Base-by-base conservation (phyloP, 352 stramenopile species). In the Achlya hypogyna region DNA sequence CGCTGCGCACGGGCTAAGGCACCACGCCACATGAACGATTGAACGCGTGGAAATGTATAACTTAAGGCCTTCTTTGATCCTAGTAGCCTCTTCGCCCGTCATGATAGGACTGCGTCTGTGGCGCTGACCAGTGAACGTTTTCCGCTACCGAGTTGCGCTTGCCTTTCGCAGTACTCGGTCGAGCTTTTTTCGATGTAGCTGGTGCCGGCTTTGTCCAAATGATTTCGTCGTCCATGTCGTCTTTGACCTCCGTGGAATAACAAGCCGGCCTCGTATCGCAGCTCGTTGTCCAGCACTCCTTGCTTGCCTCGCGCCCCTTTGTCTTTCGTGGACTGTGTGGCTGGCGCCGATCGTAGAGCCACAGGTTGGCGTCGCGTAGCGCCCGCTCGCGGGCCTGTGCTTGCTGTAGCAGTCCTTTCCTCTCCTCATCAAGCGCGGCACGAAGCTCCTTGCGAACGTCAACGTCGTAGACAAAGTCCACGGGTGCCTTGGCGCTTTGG, bases 1-100 rank as follows among this genome's bases (percentile, higher is more conserved):
- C 97, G 25, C 81, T 99, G 58, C 88, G 96, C 69, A 99, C 94
- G 9, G 79, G 75, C 54, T 91, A 81, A 34, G 29, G 35, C 29
- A 54, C 23, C 14, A 6, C 34, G 6, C 34, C 34, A 16, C 34
- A 6, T 42, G 6, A 42, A 42, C 14, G 6, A 42, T 42, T 6
- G n/a, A n/a, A n/a, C n/a, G n/a, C n/a, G 14, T 42, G 34, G 34
- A 42, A 6, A 34, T 54, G 49, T 28, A 54, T 54, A 54, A 54
- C 49, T 54, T 54, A 54, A 54, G 12, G 18, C 18, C 22, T 49
- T 18, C 42, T 49, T 49, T n/a, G n/a, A n/a, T n/a, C 34, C 34
- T 6, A 6, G 34, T 42, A 6, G 34, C 34, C 6, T 42, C 34
- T 42, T 42, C 6, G 34, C 34, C 34, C 34, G 14, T n/a, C 10